phyloP scores from a whole-genome alignment of 345 rosid genomes.

The Pelargonium nanum region DNA sequence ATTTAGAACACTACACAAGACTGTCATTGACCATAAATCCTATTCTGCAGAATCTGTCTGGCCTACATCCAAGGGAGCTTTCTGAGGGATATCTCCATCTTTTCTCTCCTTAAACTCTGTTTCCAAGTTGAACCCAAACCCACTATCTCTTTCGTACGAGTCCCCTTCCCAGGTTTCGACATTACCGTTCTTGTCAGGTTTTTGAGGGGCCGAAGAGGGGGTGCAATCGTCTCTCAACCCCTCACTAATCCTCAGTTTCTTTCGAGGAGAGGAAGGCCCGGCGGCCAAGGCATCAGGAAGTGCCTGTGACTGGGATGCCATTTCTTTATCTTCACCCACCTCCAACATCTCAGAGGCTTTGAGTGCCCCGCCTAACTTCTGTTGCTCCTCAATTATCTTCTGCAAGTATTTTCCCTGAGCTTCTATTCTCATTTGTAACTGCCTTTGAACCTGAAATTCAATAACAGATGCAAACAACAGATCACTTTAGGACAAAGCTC shows the following conservation, averaged over 20 bases:
- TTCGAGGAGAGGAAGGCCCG: slow-evolving; percentile 1
- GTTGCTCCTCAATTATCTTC: slow-evolving; percentile 23
- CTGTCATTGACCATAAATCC: too few species aligned
- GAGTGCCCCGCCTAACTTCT: slow-evolving; percentile 11
- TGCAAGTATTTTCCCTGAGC: slow-evolving; percentile 23
- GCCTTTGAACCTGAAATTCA: slow-evolving; percentile 15
- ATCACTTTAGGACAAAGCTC: too few species aligned
- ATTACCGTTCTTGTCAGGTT: too few species aligned
- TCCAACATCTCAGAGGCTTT: slow-evolving; percentile 1
- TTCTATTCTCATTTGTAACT: slow-evolving; percentile 19
- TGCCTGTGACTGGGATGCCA: background rate
- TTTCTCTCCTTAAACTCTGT: background rate
- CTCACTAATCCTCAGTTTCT: background rate
- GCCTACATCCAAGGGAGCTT: background rate
- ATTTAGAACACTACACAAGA: too few species aligned
- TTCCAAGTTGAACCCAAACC: too few species aligned
- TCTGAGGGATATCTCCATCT: too few species aligned
- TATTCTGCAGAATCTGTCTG: background rate
- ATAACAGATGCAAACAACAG: background rate
- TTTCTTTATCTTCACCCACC: background rate
- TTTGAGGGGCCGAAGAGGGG: background rate
- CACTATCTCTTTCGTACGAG: background rate
- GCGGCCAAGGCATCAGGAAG: slow-evolving; percentile 4
- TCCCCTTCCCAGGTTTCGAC: too few species aligned
- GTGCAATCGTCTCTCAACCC: background rate